Base-by-base conservation (phyloP, 768 basidiomycete species). In the Collybia sordida region DNA sequence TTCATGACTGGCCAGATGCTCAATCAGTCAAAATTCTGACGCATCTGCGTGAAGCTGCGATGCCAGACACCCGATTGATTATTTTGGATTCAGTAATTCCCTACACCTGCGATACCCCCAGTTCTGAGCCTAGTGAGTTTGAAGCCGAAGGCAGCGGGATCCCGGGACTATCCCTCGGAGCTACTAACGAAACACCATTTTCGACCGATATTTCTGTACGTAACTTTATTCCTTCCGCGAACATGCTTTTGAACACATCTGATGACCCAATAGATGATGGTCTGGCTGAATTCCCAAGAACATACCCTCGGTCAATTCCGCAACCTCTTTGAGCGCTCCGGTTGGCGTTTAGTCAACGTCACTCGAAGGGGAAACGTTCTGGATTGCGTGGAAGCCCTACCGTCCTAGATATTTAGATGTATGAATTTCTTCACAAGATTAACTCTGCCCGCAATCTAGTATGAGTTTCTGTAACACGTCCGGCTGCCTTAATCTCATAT, bases 1-100 rank as follows among this genome's bases (percentile, higher is more conserved):
- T 74, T 21, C 74, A 77, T 55, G 67, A 75, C 51, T 73, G 73
- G 72, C 49, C 70, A 3, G 69, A 73, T 50, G 50, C 59, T 1
- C 57, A 66, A 27, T 57, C 55, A 38, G 41, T 42, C 14, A 57
- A 59, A 31, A 70, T 75, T 44, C 57, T 77, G 14, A 54, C 54
- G 12, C 59, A 65, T 9, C 60, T 75, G 15, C 64, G 71, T 3
- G 60, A 42, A 5, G 69, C 68, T 3, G 70, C 74, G 7, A 52
- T 46, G 0, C 53, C 68, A 1, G 44, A 52, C 11, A 75, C 73
- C 7, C 66, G 60, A 25, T 64, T 77, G 5, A 46, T 78, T 46
- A 22, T 77, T 8, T 51, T 73, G 25, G 76, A 78, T 44, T 60
- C 51, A 36, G 56, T 75, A 18, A 43, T 72, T 17, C 60, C 66